phyloP scores from a whole-genome alignment of 2,329 filamentous ascomycete species.

The Talaromyces sp. region DNA sequence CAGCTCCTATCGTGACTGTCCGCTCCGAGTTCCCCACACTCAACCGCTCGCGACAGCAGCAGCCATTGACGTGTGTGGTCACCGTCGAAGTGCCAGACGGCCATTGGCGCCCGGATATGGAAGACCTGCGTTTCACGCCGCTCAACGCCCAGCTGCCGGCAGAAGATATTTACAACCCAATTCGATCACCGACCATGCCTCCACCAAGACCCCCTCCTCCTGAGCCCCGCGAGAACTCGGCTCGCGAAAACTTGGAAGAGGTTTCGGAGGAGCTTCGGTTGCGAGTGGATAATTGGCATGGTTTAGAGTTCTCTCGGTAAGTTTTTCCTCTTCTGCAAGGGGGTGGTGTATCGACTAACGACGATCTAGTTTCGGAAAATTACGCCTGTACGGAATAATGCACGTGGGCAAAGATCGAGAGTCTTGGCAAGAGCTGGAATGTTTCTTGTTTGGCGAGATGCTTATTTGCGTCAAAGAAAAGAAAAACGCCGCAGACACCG shows the following conservation, averaged over 20 bases:
- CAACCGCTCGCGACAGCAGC: slow-evolving; percentile 84
- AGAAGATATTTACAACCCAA: slow-evolving; percentile 50
- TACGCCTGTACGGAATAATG: slow-evolving; percentile 82
- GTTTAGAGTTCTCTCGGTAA: slow-evolving; percentile 77
- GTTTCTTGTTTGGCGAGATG: slow-evolving; percentile 97
- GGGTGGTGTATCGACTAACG: background rate
- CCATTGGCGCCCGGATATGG: slow-evolving; percentile 81
- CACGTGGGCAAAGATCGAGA: slow-evolving; percentile 93
- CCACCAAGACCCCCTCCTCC: slow-evolving; percentile 60
- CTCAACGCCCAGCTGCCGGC: slow-evolving; percentile 43
- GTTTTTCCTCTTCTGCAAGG: background rate
- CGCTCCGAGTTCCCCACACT: slow-evolving; percentile 96
- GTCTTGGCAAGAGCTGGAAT: slow-evolving; percentile 96
- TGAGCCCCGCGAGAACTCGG: slow-evolving; percentile 66
- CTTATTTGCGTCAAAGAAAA: slow-evolving; percentile 99
- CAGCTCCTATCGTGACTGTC: slow-evolving; percentile 83
- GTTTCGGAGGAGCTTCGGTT: slow-evolving; percentile 77
- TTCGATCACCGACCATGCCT: slow-evolving; percentile 35
- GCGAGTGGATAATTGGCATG: slow-evolving; percentile 98
- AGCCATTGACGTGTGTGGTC: slow-evolving; percentile 87
- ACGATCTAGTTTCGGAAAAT: slow-evolving; percentile 69
- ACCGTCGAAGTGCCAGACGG: slow-evolving; percentile 90
- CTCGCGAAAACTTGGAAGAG: slow-evolving; percentile 67
- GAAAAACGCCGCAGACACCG: slow-evolving; percentile 52
- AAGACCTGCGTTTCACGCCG: slow-evolving; percentile 60